A percentile compares a stretch with the other conserved stretches of the same genome.
These are phyloP conservation scores for Leishmania lainsoni DNA, from an alignment of 208 protist species.

Conservation along the genomic window DNA sequence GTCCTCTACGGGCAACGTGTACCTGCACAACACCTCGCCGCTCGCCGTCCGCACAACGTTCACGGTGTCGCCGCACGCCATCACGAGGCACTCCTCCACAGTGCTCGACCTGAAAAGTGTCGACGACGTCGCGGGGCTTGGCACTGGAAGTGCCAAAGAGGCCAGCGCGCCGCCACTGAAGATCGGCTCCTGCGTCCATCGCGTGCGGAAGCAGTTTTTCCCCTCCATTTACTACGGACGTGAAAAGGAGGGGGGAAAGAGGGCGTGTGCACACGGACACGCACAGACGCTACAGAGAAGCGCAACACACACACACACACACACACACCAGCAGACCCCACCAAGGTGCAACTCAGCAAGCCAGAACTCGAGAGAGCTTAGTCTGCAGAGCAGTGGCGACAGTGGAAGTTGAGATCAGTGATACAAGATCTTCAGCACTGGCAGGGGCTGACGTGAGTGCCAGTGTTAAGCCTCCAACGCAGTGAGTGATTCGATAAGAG, in stretches of 20 bases:
- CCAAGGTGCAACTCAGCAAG: neutral
- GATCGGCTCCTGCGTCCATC: conserved; percentile 82
- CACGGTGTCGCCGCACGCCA: conserved; percentile 82
- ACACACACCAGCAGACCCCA: neutral
- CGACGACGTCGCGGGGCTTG: neutral
- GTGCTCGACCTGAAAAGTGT: neutral
- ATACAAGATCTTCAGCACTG: neutral
- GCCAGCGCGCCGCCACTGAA: conserved; percentile 87
- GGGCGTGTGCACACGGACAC: neutral
- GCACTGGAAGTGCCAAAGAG: conserved; percentile 48
- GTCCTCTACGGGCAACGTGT: conserved; percentile 81
- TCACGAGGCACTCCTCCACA: conserved; percentile 62
- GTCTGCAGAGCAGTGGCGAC: neutral
- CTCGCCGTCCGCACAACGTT: conserved; percentile 66
- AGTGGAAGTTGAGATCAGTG: neutral
- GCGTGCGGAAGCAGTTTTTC: conserved; percentile 87
- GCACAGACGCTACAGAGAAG: neutral
- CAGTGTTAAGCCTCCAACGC: neutral
- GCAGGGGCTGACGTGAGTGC: neutral
- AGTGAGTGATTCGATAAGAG: neutral
- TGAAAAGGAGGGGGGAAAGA: neutral
- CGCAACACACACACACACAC: too few species aligned
- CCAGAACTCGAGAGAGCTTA: neutral
- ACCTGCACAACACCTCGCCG: conserved; percentile 69
- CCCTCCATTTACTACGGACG: conserved; percentile 61